Percentiles rank a stretch among this genome's conserved stretches.
These are phyloP conservation scores for Rhinocladiella similis DNA, from an alignment of 2,329 filamentous ascomycete species.

Conservation along the genomic window DNA sequence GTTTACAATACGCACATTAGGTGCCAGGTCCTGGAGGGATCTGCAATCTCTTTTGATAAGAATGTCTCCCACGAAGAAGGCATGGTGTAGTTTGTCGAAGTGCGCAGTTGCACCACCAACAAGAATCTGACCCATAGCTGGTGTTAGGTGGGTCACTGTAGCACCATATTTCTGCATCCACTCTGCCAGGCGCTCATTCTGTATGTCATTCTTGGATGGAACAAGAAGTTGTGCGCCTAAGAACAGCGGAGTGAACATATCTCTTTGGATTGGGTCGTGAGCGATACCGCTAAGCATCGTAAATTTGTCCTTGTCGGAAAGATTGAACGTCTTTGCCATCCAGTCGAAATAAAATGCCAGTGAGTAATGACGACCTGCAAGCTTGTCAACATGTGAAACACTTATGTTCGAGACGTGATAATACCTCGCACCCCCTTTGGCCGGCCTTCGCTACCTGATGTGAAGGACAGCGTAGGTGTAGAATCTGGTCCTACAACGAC, in stretches of 20 bases:
- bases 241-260: constrained; percentile 91
- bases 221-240: constrained; percentile 77
- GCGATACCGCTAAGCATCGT: constrained; percentile 84
- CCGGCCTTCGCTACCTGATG: constrained; percentile 70
- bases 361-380: constrained; percentile 71
- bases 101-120: constrained; percentile 77
- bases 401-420: too few species aligned
- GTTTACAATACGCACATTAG: constrained; percentile 75
- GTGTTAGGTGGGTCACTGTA: constrained; percentile 85
- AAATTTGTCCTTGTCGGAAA: constrained; percentile 72
- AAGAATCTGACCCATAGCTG: constrained; percentile 93
- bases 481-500: constrained; percentile 85
- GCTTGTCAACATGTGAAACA: too few species aligned
- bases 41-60: constrained; percentile 81
- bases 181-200: constrained; percentile 79
- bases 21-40: constrained; percentile 71
- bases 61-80: constrained; percentile 91
- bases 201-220: constrained; percentile 79
- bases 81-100: constrained; percentile 74
- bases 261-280: constrained; percentile 57
- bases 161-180: constrained; percentile 79
- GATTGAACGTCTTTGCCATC: constrained; percentile 83
- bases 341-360: constrained; percentile 85
- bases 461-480: constrained; percentile 73
- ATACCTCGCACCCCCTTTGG: constrained; percentile 77